Conservation (phyloP, 345 rosid species). For the Rhizophora apiculata region DNA sequence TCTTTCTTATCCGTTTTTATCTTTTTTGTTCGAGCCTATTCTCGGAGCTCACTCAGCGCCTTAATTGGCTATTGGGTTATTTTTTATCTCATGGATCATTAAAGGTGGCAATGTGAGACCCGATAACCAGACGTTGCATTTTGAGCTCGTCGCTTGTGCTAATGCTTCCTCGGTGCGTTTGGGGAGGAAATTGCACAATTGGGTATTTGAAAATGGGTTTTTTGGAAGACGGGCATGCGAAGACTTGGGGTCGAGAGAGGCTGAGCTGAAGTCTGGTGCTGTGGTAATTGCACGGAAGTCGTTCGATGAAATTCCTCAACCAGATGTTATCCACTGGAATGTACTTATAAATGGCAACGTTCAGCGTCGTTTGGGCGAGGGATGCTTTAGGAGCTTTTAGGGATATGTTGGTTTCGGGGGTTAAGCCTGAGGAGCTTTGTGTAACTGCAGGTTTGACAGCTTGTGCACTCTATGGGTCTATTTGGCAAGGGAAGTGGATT, state of each 20-base stretch:
- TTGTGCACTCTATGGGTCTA: conserved; percentile 52
- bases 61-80: conserved; percentile 35
- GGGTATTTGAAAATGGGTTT: conserved; percentile 47
- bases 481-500: conserved; percentile 55
- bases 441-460: conserved; percentile 48
- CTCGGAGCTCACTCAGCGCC: conserved; percentile 33
- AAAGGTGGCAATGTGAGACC: conserved; percentile 29
- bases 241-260: conserved; percentile 35
- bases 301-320: conserved; percentile 54
- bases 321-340: conserved; percentile 54
- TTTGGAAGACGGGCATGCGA: conserved; percentile 46
- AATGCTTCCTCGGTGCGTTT: conserved; percentile 23
- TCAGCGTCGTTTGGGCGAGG: conserved; percentile 26
- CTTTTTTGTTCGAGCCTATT: conserved; percentile 41
- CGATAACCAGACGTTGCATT: conserved; percentile 46
- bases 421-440: conserved; percentile 49
- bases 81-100: conserved; percentile 32
- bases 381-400: conserved; percentile 38
- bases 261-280: conserved; percentile 23
- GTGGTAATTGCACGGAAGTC: conserved; percentile 38
- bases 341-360: conserved; percentile 51
- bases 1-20: conserved; percentile 31
- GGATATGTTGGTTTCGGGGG: conserved; percentile 42
- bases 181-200: conserved; percentile 42
- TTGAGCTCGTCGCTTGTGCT: conserved; percentile 35